phyloP scores from a whole-genome alignment of 2,329 filamentous ascomycete genomes.

The Aspergillus alliaceus region DNA sequence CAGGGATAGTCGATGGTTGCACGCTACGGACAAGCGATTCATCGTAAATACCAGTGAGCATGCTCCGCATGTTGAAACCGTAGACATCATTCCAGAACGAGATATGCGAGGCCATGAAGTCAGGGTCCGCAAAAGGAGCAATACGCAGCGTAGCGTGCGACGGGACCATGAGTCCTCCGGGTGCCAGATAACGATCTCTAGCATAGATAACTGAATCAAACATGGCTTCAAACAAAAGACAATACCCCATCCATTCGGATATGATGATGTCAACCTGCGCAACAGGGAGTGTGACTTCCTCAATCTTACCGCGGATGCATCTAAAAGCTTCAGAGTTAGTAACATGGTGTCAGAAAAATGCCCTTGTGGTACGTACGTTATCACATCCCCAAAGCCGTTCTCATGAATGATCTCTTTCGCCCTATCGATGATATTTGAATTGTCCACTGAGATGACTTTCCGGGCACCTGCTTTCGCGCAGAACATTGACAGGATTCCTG shows the following conservation, averaged over 20 bases:
- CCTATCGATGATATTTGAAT: constrained; percentile 84
- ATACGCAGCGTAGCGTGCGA: constrained; percentile 81
- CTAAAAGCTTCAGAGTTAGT: constrained; percentile 26
- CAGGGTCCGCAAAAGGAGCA: constrained; percentile 74
- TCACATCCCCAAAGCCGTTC: constrained; percentile 71
- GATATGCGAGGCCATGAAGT: constrained; percentile 75
- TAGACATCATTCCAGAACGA: constrained; percentile 91
- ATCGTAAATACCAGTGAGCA: constrained; percentile 79
- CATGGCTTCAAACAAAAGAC: constrained; percentile 92
- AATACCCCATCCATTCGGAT: constrained; percentile 98
- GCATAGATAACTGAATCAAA: constrained; percentile 88
- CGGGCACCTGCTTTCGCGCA: constrained; percentile 86
- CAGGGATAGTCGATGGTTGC: constrained; percentile 55
- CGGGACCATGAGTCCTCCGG: constrained; percentile 80
- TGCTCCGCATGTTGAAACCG: constrained; percentile 89
- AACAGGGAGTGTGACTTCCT: constrained; percentile 78
- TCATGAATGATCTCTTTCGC: constrained; percentile 80
- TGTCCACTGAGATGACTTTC: constrained; percentile 87
- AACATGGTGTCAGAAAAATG: background rate
- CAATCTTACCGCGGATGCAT: constrained; percentile 80
- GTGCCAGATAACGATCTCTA: constrained; percentile 78
- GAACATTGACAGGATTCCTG: constrained; percentile 89
- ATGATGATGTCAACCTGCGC: constrained; percentile 89
- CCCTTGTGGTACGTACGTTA: constrained; percentile 53
- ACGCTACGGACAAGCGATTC: constrained; percentile 78